Evolutionary conservation across 164 flowering plant genomes (phyloP), one percentile per base, ranked within the genome.

Genomic region (Aristolochia fimbriata): DNA sequence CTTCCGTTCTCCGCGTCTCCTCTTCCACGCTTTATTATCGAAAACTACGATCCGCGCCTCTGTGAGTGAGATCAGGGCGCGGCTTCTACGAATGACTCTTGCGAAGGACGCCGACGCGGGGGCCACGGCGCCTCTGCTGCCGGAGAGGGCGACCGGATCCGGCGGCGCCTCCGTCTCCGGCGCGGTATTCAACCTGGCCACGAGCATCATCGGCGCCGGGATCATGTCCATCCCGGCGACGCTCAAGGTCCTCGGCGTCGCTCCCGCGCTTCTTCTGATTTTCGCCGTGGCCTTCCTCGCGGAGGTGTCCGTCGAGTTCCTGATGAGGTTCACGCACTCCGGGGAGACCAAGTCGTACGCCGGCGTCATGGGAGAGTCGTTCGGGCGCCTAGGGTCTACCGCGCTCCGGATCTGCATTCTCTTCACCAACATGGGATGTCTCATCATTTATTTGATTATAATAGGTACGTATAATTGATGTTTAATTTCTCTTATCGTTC

Each of bases 171-270:
- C 96, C 15, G 68, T 88, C 14, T 58, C 80, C 1, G 87, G 96
- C 8, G 96, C 97, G 0, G 89, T 88, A 57, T 91, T 90, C 74
- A 94, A 94, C 62, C 84, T 94, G 20, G 79, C 99, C 0, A 90
- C 99, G 9, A 89, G 85, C 73, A 87, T 88, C 47, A 78, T 94
- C 48, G 99, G 99, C 0, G 99, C 99, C 13, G 98, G 98, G 24
- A 87, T 92, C 50, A 93, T 93, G 99, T 88, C 99, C 6, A 82
- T 93, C 49, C 99, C 99, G 49, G 97, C 93, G 1, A 84, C 96
- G 1, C 66, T 91, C 6, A 91, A 91, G 74, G 91, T 91, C 8
- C 63, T 94, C 15, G 99, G 99, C 0, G 79, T 87, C 0, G 15
- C 80, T 12, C 97, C 97, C 15, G 90, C 93, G 15, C 56, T 88